phyloP scores from a whole-genome alignment of 768 basidiomycete species.

The Termitomyces sp. region DNA sequence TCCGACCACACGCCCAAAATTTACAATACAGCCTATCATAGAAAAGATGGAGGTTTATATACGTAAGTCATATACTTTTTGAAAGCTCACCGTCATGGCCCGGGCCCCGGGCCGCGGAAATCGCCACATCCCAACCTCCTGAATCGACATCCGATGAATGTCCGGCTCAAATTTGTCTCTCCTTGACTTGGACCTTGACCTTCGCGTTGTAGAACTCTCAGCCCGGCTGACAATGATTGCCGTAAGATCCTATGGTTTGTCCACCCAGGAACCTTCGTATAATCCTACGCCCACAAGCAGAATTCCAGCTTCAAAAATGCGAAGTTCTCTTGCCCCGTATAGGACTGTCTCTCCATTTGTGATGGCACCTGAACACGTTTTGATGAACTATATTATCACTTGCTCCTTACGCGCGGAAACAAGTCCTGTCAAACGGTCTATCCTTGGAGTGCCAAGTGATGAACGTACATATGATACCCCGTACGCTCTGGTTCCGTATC shows the following conservation, averaged over 20 bases:
- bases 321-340: constrained; percentile 2
- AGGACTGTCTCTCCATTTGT: neutral
- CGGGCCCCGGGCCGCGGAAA: neutral
- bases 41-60: neutral
- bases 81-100: neutral
- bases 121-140: neutral
- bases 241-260: neutral
- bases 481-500: neutral
- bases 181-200: neutral
- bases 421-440: neutral
- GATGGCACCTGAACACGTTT: neutral
- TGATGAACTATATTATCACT: too few relatives aligned
- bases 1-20: neutral
- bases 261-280: neutral
- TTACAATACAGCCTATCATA: neutral
- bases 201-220: neutral
- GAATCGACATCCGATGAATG: neutral
- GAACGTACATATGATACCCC: neutral
- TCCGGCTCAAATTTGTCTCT: neutral
- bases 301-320: neutral
- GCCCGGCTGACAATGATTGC: too few relatives aligned
- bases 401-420: neutral
- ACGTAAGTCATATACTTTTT: too few relatives aligned
- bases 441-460: neutral
- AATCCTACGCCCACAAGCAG: neutral